These are phyloP conservation scores for Pleurotus platypus DNA, from an alignment of 768 basidiomycete species.

Conservation along the genomic window DNA sequence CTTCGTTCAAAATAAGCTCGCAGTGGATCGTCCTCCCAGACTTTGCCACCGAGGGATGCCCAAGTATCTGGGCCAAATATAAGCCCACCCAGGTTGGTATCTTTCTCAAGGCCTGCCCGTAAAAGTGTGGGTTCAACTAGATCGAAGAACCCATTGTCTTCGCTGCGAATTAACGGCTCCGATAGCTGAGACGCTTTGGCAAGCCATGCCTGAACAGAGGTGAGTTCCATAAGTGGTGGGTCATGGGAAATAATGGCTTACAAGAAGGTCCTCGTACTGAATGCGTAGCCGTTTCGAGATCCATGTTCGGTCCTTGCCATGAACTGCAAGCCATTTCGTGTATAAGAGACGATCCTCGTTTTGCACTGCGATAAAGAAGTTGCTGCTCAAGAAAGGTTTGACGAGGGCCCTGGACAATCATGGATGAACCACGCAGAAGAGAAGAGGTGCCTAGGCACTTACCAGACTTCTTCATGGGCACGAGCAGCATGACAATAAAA, in stretches of 20 bases:
- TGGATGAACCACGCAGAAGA: too few species aligned
- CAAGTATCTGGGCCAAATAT: constrained; percentile 4
- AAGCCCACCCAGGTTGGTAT: not conserved
- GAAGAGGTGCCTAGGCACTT: not conserved
- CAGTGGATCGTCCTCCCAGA: not conserved
- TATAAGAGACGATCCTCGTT: constrained; percentile 9
- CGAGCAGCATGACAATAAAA: not conserved
- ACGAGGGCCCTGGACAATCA: not conserved
- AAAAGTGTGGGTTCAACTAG: constrained; percentile 6
- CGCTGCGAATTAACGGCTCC: not conserved
- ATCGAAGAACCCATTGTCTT: constrained; percentile 1
- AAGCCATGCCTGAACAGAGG: not conserved
- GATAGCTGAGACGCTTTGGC: not conserved
- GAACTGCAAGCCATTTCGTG: constrained; percentile 7
- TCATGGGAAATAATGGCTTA: not conserved
- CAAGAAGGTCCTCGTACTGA: not conserved
- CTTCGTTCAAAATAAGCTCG: not conserved
- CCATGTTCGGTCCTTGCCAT: constrained; percentile 4
- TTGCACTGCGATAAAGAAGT: constrained; percentile 1
- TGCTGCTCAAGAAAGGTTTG: not conserved
- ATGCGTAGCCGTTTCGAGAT: not conserved
- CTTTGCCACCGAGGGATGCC: not conserved
- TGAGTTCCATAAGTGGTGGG: not conserved
- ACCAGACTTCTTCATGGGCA: constrained; percentile 1
- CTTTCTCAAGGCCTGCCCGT: not conserved